A percentile compares a stretch with the other conserved stretches of the same genome.
These are phyloP conservation scores for Hemerocallis citrina DNA, from an alignment of 106 monocot genomes.

Conservation along the genomic window DNA sequence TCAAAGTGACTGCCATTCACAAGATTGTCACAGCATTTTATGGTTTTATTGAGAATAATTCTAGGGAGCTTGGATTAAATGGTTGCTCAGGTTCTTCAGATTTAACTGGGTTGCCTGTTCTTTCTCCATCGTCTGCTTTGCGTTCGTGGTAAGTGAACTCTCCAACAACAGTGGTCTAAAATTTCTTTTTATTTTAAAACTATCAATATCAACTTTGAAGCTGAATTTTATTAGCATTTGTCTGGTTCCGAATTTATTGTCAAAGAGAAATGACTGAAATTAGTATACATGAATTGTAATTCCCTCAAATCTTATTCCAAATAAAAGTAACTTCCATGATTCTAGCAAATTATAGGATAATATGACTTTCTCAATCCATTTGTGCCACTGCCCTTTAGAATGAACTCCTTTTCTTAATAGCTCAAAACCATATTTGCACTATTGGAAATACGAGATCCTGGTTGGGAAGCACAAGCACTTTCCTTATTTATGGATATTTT, in stretches of 20 bases:
- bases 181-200: background rate
- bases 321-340: background rate
- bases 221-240: no score
- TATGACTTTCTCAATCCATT: no score
- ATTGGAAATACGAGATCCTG: no score
- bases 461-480: no score
- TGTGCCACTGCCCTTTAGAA: no score
- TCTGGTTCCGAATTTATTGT: no score
- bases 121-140: slow-evolving; percentile 50
- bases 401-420: no score
- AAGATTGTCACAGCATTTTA: slow-evolving; percentile 35
- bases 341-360: background rate
- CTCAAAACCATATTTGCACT: no score
- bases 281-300: no score
- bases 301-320: background rate
- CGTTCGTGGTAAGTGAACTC: slow-evolving; percentile 36
- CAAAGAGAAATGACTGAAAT: no score
- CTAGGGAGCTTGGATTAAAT: slow-evolving; percentile 19
- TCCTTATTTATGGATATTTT: no score
- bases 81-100: slow-evolving; percentile 14
- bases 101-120: slow-evolving; percentile 45
- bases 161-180: background rate
- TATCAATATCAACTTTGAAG: no score
- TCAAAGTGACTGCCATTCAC: slow-evolving; percentile 29
- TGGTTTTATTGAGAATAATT: slow-evolving; percentile 36